Percentiles rank a stretch among this genome's conserved stretches.
phyloP scores from a whole-genome alignment of 352 stramenopile genomes.

The Phytophthora litchii region DNA sequence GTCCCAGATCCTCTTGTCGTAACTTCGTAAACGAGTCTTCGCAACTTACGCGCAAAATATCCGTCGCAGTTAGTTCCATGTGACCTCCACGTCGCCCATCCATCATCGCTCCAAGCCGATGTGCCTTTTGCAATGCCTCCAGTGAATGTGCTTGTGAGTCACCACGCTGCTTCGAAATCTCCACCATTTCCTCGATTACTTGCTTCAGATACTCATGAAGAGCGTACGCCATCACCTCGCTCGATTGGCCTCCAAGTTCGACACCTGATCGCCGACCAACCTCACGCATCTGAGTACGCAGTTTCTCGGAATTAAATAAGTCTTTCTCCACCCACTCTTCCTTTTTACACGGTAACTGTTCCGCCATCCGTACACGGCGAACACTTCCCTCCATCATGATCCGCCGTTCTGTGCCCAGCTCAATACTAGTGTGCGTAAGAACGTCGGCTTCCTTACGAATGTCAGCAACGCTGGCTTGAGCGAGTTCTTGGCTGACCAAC shows the following conservation, averaged over 20 bases:
- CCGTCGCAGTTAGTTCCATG: constrained; percentile 71
- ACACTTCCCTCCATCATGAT: constrained; percentile 77
- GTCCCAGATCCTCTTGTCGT: constrained; percentile 64
- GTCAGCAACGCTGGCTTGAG: constrained; percentile 67
- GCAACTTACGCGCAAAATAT: constrained; percentile 86
- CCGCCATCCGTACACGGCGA: constrained; percentile 39
- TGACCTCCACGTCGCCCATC: constrained; percentile 19
- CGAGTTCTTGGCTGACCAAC: constrained; percentile 54
- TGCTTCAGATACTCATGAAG: constrained; percentile 89
- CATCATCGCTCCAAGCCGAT: constrained; percentile 25
- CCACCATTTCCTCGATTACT: constrained; percentile 87
- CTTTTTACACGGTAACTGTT: constrained; percentile 71
- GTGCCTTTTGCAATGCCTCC: constrained; percentile 53
- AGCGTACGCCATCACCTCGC: constrained; percentile 83
- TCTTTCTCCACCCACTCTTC: constrained; percentile 83
- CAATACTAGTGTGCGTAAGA: constrained; percentile 83
- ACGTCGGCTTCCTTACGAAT: constrained; percentile 86
- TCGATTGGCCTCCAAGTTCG: constrained; percentile 58
- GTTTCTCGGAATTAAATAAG: constrained; percentile 75
- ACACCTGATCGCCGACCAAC: constrained; percentile 57
- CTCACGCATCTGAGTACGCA: constrained; percentile 62
- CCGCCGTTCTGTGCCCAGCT: constrained; percentile 70
- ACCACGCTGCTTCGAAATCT: constrained; percentile 75
- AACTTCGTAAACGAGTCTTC: constrained; percentile 78
- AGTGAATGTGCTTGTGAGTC: constrained; percentile 58